Evolutionary conservation across 352 stramenopile genomes (phyloP).

Genomic region (Globisporangium paddicum): DNA sequence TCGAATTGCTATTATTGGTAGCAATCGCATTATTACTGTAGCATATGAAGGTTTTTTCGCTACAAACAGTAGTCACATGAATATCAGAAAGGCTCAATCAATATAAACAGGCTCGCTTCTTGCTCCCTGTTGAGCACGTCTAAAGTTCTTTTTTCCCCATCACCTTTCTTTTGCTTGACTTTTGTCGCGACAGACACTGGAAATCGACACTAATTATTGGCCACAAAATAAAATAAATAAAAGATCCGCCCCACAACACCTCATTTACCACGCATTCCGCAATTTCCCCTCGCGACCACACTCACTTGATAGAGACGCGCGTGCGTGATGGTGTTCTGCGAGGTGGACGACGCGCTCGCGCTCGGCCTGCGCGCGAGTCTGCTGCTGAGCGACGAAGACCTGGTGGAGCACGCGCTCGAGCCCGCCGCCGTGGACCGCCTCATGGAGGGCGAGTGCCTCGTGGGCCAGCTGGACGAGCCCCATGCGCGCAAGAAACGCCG

Average conservation of each 20-base stretch:
- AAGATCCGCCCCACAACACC: not conserved
- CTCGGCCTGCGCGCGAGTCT: conserved; percentile 8
- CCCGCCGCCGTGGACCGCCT: conserved; percentile 30
- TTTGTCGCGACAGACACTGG: too few relatives aligned
- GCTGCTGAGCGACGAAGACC: conserved; percentile 26
- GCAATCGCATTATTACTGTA: too few relatives aligned
- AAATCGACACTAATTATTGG: too few relatives aligned
- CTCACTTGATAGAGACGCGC: too few relatives aligned
- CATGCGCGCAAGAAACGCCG: conserved; percentile 23
- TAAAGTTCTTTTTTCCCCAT: too few relatives aligned
- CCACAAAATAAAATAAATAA: not conserved
- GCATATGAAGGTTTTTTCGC: not conserved
- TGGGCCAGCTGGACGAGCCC: conserved; percentile 29
- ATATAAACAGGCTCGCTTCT: too few relatives aligned
- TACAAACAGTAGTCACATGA: too few relatives aligned
- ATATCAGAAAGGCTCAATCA: too few relatives aligned
- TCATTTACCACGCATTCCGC: not conserved
- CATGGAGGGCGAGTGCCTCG: conserved; percentile 38
- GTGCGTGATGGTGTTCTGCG: conserved; percentile 11
- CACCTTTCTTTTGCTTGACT: too few relatives aligned
- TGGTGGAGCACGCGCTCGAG: conserved; percentile 29
- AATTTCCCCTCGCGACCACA: conserved; percentile 4
- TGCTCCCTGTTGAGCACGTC: too few relatives aligned
- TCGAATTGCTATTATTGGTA: not conserved
- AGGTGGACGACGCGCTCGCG: conserved; percentile 11